These are phyloP conservation scores for Lactuca saligna DNA, from an alignment of 129 eudicot species.

Conservation along the genomic window DNA sequence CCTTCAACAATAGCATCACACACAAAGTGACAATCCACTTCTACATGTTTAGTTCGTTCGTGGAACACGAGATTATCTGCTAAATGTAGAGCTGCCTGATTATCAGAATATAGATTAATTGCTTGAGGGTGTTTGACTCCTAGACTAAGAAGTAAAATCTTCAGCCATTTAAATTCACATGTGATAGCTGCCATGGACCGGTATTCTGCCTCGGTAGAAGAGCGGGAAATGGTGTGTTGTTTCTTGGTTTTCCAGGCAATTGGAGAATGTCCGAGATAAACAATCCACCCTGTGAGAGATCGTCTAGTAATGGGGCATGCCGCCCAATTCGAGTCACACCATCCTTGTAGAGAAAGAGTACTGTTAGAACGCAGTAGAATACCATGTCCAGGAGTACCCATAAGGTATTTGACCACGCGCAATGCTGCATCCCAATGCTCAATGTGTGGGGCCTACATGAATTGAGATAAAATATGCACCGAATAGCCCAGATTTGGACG, in stretches of 20 bases:
- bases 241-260: neutral
- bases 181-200: neutral
- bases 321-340: neutral
- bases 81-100: neutral
- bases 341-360: neutral
- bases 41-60: neutral
- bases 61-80: neutral
- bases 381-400: neutral
- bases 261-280: neutral
- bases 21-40: neutral
- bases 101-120: neutral
- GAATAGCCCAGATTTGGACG: neutral
- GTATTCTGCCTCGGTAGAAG: neutral
- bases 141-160: neutral
- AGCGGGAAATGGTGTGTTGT: neutral
- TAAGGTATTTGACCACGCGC: neutral
- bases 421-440: neutral
- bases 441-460: neutral
- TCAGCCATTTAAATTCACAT: neutral
- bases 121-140: neutral
- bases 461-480: conserved; percentile 6
- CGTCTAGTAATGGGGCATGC: neutral
- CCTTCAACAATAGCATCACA: neutral
- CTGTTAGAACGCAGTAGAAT: neutral
- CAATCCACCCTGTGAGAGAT: neutral